Conservation (phyloP, 768 basidiomycete genomes). For the Clathrus columnatus region DNA sequence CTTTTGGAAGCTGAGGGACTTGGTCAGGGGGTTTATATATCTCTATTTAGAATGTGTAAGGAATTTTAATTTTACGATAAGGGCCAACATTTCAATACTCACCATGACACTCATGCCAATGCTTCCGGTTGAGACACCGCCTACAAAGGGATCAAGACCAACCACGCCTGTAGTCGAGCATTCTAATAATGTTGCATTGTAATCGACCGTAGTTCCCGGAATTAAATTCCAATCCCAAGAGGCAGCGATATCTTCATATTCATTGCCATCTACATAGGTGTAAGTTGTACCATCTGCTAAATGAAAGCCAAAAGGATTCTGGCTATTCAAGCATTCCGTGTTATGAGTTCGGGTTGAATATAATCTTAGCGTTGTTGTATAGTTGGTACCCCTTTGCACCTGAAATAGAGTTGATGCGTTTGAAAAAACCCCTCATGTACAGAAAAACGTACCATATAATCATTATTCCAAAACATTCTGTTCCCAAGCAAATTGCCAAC, state of each 20-base stretch:
- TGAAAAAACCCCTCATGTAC: background rate
- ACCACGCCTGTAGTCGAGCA: conserved; percentile 35
- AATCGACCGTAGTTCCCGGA: conserved; percentile 63
- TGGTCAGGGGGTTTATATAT: conserved; percentile 55
- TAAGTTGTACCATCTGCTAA: conserved; percentile 56
- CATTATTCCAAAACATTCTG: conserved; percentile 55
- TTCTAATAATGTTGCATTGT: conserved; percentile 42
- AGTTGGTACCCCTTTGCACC: conserved; percentile 54
- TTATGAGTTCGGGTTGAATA: conserved; percentile 49
- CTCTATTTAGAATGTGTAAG: conserved; percentile 16
- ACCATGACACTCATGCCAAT: conserved; percentile 51
- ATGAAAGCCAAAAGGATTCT: conserved; percentile 64
- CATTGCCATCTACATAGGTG: conserved; percentile 55
- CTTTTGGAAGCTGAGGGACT: conserved; percentile 52
- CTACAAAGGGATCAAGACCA: conserved; percentile 53
- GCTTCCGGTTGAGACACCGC: conserved; percentile 51
- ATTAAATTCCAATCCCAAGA: conserved; percentile 75
- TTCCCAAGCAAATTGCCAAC: conserved; percentile 47
- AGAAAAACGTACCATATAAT: conserved; percentile 48
- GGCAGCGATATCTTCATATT: conserved; percentile 66
- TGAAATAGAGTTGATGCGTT: conserved; percentile 17
- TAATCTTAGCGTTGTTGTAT: conserved; percentile 56
- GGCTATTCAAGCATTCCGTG: conserved; percentile 56
- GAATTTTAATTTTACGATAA: background rate
- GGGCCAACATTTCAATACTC: background rate